Evolutionary conservation across 768 basidiomycete genomes (phyloP).

Genomic region (Phanerochaete sordida): DNA sequence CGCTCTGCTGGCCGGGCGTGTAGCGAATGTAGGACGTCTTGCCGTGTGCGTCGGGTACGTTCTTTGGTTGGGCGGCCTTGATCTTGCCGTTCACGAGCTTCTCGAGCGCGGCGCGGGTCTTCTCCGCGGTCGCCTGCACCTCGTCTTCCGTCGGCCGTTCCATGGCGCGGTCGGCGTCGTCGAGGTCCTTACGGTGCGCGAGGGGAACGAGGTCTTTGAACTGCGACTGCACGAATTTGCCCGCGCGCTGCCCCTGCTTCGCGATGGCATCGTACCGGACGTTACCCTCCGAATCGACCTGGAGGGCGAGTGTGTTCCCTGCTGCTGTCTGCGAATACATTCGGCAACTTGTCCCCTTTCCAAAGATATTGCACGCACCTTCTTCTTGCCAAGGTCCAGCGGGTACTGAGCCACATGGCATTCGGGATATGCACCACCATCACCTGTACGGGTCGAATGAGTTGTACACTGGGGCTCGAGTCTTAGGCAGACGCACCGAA

Average conservation of each 20-base stretch:
- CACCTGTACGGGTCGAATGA: constrained; percentile 44
- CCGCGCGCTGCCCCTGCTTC: constrained; percentile 86
- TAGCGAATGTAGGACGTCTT: constrained; percentile 93
- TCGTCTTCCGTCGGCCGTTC: constrained; percentile 94
- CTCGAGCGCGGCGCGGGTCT: constrained; percentile 87
- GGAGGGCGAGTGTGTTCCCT: constrained; percentile 93
- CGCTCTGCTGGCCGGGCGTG: constrained; percentile 88
- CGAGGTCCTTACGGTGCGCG: constrained; percentile 81
- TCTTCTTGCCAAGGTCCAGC: constrained; percentile 91
- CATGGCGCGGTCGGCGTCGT: constrained; percentile 69
- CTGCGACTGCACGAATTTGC: constrained; percentile 87
- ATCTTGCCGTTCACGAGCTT: constrained; percentile 94
- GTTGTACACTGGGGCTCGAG: constrained; percentile 6
- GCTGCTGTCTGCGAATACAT: constrained; percentile 63
- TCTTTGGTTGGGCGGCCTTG: constrained; percentile 97
- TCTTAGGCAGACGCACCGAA: constrained; percentile 55
- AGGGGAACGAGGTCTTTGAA: constrained; percentile 98
- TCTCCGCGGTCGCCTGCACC: constrained; percentile 86
- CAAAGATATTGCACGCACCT: constrained; percentile 44
- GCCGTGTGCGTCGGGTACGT: constrained; percentile 80
- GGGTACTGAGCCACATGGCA: constrained; percentile 98
- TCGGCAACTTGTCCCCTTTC: not conserved
- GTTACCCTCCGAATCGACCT: constrained; percentile 95
- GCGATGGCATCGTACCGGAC: constrained; percentile 98
- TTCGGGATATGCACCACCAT: constrained; percentile 89